Conservation (phyloP, 306 rosid genomes). For the Pyrus betulifolia region DNA sequence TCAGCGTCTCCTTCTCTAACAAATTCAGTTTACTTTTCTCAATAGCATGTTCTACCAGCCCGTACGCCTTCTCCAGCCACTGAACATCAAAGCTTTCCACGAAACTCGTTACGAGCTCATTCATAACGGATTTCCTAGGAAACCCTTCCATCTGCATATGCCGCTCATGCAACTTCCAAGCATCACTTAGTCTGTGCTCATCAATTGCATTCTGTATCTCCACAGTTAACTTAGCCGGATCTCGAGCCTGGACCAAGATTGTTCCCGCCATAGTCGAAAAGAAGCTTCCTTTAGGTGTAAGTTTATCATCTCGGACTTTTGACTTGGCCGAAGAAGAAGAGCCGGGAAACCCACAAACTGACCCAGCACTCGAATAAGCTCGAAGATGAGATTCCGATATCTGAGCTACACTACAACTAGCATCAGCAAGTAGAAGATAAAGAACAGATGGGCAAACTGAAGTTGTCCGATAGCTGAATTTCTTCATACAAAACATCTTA, state of each 20-base stretch:
- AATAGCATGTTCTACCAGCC: constrained; percentile 51
- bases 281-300: neutral
- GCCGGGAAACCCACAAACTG: constrained; percentile 18
- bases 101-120: constrained; percentile 42
- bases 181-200: constrained; percentile 42
- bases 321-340: constrained; percentile 26
- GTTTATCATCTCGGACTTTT: neutral
- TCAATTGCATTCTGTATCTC: constrained; percentile 54
- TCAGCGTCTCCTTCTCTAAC: constrained; percentile 60
- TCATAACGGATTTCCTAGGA: constrained; percentile 68
- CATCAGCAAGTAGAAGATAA: constrained; percentile 16
- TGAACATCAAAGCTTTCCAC: constrained; percentile 47
- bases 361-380: constrained; percentile 7
- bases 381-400: constrained; percentile 6
- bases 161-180: constrained; percentile 70
- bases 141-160: constrained; percentile 76
- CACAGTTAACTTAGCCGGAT: constrained; percentile 48
- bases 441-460: constrained; percentile 10
- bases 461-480: constrained; percentile 16
- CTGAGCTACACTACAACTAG: constrained; percentile 14
- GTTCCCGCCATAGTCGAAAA: constrained; percentile 43
- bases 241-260: constrained; percentile 72
- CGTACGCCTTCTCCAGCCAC: constrained; percentile 69
- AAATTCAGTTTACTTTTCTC: constrained; percentile 49
- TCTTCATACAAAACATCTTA: constrained; percentile 26